Conservation (phyloP, 768 basidiomycete species). For the Amanita polypyramis region DNA sequence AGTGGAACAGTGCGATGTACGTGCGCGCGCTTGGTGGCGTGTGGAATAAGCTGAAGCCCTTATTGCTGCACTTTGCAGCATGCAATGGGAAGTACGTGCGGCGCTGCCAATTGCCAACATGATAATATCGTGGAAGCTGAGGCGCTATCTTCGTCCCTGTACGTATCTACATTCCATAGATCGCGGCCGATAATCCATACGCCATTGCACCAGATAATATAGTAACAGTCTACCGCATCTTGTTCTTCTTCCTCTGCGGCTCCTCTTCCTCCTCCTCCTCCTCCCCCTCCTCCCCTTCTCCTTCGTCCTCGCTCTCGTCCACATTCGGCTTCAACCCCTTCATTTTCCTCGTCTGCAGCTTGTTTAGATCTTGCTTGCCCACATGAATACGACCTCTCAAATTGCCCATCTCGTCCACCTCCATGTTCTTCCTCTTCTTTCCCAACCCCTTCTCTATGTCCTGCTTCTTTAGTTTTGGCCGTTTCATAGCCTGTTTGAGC, state of each 20-base stretch:
- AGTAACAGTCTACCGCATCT: slow-evolving; percentile 2
- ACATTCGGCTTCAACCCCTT: slow-evolving; percentile 55
- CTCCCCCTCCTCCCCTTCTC: slow-evolving; percentile 14
- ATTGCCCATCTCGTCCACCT: slow-evolving; percentile 98
- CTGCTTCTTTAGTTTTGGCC: slow-evolving; percentile 81
- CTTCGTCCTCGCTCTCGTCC: slow-evolving; percentile 14
- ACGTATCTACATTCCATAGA: background rate
- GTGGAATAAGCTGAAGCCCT: background rate
- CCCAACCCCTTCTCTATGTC: slow-evolving; percentile 81
- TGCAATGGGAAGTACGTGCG: background rate
- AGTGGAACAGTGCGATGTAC: background rate
- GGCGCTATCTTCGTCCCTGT: background rate
- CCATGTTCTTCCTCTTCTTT: slow-evolving; percentile 91
- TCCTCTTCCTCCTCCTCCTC: slow-evolving; percentile 11
- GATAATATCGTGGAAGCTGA: background rate
- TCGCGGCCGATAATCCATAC: background rate
- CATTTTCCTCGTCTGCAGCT: slow-evolving; percentile 91
- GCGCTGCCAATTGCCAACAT: background rate
- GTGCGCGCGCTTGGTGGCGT: background rate
- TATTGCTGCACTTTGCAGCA: background rate
- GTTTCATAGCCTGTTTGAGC: slow-evolving; percentile 69
- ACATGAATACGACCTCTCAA: slow-evolving; percentile 85
- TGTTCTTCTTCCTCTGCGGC: slow-evolving; percentile 7
- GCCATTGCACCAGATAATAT: background rate
- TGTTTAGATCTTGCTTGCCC: slow-evolving; percentile 77